These are phyloP conservation scores for Sanghuangporus baumii DNA, from an alignment of 1,284 basidiomycete species.

Conservation along the genomic window DNA sequence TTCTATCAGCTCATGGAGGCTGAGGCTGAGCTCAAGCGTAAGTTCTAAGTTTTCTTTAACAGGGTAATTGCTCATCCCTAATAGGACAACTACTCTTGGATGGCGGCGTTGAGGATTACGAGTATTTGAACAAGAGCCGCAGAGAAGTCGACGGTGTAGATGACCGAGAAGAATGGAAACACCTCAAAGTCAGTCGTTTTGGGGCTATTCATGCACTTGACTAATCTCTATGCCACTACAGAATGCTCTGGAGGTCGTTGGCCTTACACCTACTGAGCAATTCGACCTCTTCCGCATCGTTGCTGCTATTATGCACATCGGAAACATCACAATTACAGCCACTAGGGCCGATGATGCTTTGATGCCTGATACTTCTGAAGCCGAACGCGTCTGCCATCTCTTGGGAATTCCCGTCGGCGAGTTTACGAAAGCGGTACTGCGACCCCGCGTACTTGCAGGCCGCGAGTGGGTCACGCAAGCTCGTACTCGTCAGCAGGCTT, in stretches of 20 bases:
- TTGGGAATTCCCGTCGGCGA: conserved; percentile 89
- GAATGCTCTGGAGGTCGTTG: conserved; percentile 81
- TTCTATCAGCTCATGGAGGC: conserved; percentile 90
- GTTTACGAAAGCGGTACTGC: conserved; percentile 83
- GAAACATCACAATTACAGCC: conserved; percentile 84
- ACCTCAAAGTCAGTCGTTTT: conserved; percentile 54
- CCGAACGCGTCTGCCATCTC: conserved; percentile 90
- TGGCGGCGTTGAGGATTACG: conserved; percentile 77
- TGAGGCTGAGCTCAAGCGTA: conserved; percentile 60
- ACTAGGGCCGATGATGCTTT: conserved; percentile 86
- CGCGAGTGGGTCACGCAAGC: conserved; percentile 97
- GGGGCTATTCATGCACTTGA: neutral
- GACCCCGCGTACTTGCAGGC: conserved; percentile 89
- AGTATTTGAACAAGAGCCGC: conserved; percentile 87
- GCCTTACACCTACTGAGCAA: conserved; percentile 83
- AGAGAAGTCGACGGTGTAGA: conserved; percentile 93
- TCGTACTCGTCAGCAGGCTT: conserved; percentile 85
- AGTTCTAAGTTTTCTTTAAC: conserved; percentile 21
- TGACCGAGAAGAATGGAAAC: conserved; percentile 84
- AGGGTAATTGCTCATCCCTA: neutral
- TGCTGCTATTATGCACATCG: conserved; percentile 92
- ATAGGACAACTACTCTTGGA: conserved; percentile 74
- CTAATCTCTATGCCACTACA: conserved; percentile 25
- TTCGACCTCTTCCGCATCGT: conserved; percentile 92
- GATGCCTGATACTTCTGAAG: conserved; percentile 76